Evolutionary conservation across 805 yeast species (phyloP).

Genomic region (Candida maris): DNA sequence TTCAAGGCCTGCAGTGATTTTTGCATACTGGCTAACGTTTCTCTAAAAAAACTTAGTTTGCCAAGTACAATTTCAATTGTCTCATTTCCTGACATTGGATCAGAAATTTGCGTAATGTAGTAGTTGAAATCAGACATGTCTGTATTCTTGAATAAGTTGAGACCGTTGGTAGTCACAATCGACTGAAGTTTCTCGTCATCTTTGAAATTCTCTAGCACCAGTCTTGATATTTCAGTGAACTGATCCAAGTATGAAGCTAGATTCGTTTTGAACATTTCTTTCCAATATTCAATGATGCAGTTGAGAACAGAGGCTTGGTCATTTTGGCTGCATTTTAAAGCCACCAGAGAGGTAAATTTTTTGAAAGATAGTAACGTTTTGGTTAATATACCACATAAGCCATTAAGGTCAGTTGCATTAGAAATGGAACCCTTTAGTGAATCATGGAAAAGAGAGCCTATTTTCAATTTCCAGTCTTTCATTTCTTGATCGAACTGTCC

Average conservation of each 20-base stretch:
- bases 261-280: slow-evolving; percentile 7
- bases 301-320: slow-evolving; percentile 12
- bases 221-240: slow-evolving; percentile 18
- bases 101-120: slow-evolving; percentile 17
- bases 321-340: slow-evolving; percentile 10
- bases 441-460: slow-evolving; percentile 16
- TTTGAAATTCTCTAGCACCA: slow-evolving; percentile 15
- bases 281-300: slow-evolving; percentile 20
- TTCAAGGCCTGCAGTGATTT: slow-evolving; percentile 20
- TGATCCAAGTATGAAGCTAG: slow-evolving; percentile 15
- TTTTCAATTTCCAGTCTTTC: slow-evolving; percentile 20
- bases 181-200: slow-evolving; percentile 8
- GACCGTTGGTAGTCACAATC: slow-evolving; percentile 14
- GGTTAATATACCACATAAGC: slow-evolving; percentile 17
- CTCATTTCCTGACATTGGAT: slow-evolving; percentile 10
- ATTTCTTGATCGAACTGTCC: slow-evolving; percentile 6
- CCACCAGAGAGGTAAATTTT: slow-evolving; percentile 28
- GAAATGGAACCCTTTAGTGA: slow-evolving; percentile 9
- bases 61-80: slow-evolving; percentile 14
- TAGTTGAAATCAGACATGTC: slow-evolving; percentile 22
- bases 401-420: slow-evolving; percentile 10
- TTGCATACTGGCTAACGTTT: slow-evolving; percentile 9
- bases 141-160: slow-evolving; percentile 19
- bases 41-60: slow-evolving; percentile 20
- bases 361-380: slow-evolving; percentile 27